Conservation (phyloP, 2,329 filamentous ascomycete species). For the Ilyonectria sp. region DNA sequence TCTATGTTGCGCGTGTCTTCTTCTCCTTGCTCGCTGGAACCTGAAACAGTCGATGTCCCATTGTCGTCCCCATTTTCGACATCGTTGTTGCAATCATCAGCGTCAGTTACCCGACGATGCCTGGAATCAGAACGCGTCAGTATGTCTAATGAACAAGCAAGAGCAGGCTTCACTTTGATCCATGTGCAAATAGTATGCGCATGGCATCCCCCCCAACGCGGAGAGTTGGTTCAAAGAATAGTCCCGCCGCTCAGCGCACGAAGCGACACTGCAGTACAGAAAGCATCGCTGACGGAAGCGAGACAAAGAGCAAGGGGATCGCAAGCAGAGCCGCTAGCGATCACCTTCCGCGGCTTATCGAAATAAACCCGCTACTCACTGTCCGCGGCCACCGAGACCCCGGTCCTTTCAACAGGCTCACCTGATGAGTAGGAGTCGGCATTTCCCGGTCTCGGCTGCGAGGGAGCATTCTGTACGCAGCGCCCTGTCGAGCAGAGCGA, state of each 20-base stretch:
- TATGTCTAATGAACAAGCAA: not conserved
- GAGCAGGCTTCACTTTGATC: conserved; percentile 23
- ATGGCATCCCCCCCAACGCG: conserved; percentile 2
- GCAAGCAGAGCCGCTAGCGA: conserved; percentile 1
- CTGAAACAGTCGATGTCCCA: conserved; percentile 8
- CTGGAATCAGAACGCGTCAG: conserved; percentile 13
- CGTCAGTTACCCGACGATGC: conserved; percentile 7
- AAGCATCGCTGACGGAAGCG: conserved; percentile 21
- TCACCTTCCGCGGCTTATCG: conserved; percentile 13
- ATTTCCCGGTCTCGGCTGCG: conserved; percentile 23
- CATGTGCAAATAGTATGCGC: conserved; percentile 3
- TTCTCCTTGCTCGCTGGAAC: conserved; percentile 4
- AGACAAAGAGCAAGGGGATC: conserved; percentile 20
- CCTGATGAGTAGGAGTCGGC: conserved; percentile 25
- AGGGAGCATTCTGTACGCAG: conserved; percentile 9
- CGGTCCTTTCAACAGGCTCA: conserved; percentile 24
- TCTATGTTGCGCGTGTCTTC: not conserved
- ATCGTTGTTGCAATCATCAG: not conserved
- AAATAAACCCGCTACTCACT: conserved; percentile 13
- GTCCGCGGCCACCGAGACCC: conserved; percentile 23
- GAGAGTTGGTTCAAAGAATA: conserved; percentile 22
- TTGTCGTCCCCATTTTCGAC: not conserved
- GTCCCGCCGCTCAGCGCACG: conserved; percentile 22
- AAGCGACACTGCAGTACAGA: conserved; percentile 13
- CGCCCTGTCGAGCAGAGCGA: conserved; percentile 15